A percentile compares a stretch with the other conserved stretches of the same genome.
These are phyloP conservation scores for Coemansia sp. DNA, from an alignment of 192 early-diverging fungal species.

Conservation along the genomic window DNA sequence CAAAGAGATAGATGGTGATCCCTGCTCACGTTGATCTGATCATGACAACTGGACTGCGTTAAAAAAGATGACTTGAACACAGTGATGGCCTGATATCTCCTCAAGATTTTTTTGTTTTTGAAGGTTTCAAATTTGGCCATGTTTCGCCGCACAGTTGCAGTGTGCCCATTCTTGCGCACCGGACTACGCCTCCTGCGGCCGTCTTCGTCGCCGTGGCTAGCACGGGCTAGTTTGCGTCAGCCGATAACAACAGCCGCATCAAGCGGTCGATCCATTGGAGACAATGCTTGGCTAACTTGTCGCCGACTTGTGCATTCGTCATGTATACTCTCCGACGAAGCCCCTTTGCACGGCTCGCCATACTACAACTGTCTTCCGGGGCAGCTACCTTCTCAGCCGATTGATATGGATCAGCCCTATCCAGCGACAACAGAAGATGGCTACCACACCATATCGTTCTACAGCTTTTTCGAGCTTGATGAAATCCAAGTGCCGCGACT, in stretches of 20 bases:
- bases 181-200: not conserved
- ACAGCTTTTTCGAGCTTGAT: conserved; percentile 37
- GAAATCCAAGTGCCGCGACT: not conserved
- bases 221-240: not conserved
- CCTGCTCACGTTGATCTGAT: not conserved
- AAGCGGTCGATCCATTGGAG: not conserved
- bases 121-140: not conserved
- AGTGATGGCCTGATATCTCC: not conserved
- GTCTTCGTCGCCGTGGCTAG: not conserved
- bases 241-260: not conserved
- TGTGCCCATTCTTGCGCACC: not conserved
- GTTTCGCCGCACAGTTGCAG: not conserved
- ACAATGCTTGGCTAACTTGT: not conserved
- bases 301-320: conserved; percentile 7
- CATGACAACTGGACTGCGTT: not conserved
- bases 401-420: conserved; percentile 43
- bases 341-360: conserved; percentile 8
- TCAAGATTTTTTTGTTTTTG: not conserved
- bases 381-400: conserved; percentile 18
- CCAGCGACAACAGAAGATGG: conserved; percentile 26
- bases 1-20: not conserved
- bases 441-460: conserved; percentile 46
- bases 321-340: not conserved
- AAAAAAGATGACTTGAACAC: not conserved
- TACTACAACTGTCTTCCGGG: conserved; percentile 12